These are phyloP conservation scores for Eucalyptus globulus DNA, from an alignment of 345 rosid genomes.

Conservation along the genomic window DNA sequence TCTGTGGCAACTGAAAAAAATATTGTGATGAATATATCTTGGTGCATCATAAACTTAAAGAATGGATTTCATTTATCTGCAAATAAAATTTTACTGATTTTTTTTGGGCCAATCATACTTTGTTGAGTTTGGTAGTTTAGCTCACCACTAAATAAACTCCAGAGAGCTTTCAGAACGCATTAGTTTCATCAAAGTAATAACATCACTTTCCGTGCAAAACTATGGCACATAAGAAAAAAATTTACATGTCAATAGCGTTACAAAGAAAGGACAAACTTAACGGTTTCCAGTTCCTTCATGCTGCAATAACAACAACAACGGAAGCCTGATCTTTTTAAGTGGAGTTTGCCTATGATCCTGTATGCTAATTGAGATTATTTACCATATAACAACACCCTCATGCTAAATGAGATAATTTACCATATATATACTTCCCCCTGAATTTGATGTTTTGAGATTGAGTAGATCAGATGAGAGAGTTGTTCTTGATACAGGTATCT, in stretches of 20 bases:
- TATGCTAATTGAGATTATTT: neutral
- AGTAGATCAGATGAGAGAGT: neutral
- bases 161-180: neutral
- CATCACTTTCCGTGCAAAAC: neutral
- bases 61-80: neutral
- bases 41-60: neutral
- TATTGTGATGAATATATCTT: neutral
- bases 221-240: neutral
- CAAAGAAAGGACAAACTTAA: neutral
- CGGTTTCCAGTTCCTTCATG: neutral
- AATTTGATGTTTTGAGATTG: neutral
- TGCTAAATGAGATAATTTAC: neutral
- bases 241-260: neutral
- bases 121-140: neutral
- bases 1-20: neutral
- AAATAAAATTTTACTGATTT: neutral
- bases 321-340: neutral
- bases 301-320: neutral
- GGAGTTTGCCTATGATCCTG: neutral
- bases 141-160: neutral
- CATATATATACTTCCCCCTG: neutral
- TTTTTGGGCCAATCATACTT: neutral
- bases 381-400: neutral
- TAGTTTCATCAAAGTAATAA: neutral
- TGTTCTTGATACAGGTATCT: slow-evolving; percentile 27